These are phyloP conservation scores for Rutstroemia sp. DNA, from an alignment of 2,329 filamentous ascomycete species.

Conservation along the genomic window DNA sequence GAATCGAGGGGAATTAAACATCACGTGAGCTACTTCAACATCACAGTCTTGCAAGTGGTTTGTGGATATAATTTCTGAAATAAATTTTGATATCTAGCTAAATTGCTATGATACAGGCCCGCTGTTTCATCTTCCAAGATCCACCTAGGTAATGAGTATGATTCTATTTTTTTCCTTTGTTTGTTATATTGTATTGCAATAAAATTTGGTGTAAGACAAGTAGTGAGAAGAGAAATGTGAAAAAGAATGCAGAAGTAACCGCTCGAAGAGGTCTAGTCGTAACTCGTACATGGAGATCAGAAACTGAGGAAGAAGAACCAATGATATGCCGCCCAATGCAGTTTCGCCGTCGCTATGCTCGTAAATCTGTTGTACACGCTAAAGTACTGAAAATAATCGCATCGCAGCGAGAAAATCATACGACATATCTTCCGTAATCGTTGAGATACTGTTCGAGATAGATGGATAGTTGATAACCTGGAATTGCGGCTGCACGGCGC, in stretches of 20 bases:
- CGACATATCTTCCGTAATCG: slow-evolving; percentile 35
- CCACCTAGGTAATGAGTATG: background rate
- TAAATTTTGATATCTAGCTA: background rate
- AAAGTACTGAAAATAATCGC: background rate
- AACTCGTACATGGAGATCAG: background rate
- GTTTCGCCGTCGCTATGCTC: background rate
- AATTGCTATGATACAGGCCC: background rate
- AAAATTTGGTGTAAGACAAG: background rate
- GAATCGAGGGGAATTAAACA: background rate
- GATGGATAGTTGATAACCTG: slow-evolving; percentile 35
- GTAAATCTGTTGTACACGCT: background rate
- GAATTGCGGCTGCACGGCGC: slow-evolving; percentile 34
- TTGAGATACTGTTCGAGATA: slow-evolving; percentile 43
- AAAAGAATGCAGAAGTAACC: background rate
- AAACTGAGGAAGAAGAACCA: background rate
- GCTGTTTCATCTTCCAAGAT: background rate
- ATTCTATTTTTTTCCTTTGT: background rate
- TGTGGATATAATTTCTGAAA: background rate
- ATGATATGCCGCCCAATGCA: background rate
- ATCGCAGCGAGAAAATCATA: slow-evolving; percentile 7
- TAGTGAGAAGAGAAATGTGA: background rate
- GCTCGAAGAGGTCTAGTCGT: background rate
- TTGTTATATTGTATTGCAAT: background rate
- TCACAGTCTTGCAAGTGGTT: background rate
- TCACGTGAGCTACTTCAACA: background rate